Percentiles rank a stretch among this genome's conserved stretches.
These are phyloP conservation scores for Xylaria arbuscula DNA, from an alignment of 2,329 filamentous ascomycete genomes.

Conservation along the genomic window DNA sequence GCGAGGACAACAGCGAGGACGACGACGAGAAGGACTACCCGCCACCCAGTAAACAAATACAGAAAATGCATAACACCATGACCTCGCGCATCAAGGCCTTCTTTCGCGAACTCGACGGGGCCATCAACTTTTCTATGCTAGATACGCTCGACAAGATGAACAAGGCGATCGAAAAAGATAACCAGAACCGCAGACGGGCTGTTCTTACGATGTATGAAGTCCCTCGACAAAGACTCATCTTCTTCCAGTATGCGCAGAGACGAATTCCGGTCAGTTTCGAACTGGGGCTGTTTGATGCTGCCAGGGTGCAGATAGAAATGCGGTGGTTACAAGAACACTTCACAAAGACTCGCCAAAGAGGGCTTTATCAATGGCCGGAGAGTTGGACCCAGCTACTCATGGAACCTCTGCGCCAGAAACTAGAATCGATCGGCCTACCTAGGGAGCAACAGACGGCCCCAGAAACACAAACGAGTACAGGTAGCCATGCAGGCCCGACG, in stretches of 20 bases:
- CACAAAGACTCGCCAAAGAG: background rate
- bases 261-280: constrained; percentile 1
- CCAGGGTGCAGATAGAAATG: background rate
- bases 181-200: background rate
- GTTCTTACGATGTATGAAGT: background rate
- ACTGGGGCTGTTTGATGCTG: background rate
- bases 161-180: background rate
- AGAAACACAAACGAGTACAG: background rate
- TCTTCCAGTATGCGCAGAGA: constrained; percentile 11
- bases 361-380: constrained; percentile 1
- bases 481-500: background rate
- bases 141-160: background rate
- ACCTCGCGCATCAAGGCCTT: background rate
- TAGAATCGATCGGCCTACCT: background rate
- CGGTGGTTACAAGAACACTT: background rate
- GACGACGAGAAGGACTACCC: constrained; percentile 9
- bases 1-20: background rate
- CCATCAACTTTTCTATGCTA: background rate
- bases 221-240: background rate
- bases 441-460: too few relatives aligned
- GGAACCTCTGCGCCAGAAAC: background rate
- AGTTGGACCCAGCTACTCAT: constrained; percentile 3
- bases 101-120: background rate
- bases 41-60: background rate
- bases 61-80: background rate